These are phyloP conservation scores for Quercus dentata DNA, from an alignment of 306 rosid species.

Conservation along the genomic window DNA sequence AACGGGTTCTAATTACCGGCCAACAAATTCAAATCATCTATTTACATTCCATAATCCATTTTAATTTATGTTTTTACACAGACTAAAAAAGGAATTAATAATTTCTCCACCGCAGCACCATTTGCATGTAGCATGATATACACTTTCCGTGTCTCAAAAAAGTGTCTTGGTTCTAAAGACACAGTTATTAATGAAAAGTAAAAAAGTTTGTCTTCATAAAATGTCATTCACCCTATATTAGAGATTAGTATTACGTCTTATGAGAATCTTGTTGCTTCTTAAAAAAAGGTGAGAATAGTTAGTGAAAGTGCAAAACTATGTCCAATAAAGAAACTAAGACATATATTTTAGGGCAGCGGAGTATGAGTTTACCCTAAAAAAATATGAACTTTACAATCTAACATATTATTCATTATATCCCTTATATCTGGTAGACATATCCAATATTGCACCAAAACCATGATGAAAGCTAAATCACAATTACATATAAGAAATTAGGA, in stretches of 20 bases:
- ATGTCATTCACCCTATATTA: too few species aligned
- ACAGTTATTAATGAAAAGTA: too few species aligned
- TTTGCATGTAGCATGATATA: too few species aligned
- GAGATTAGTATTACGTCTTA: neutral
- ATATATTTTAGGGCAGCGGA: neutral
- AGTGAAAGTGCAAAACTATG: neutral
- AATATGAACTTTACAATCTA: neutral
- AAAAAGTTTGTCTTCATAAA: too few species aligned
- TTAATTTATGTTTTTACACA: too few species aligned
- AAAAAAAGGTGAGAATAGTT: neutral
- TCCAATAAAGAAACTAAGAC: neutral
- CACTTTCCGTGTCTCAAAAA: too few species aligned
- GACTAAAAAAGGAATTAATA: too few species aligned
- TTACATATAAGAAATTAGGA: neutral
- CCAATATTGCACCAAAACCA: neutral
- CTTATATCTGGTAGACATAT: neutral
- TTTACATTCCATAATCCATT: too few species aligned
- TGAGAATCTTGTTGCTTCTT: neutral
- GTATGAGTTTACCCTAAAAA: neutral
- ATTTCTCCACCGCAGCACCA: too few species aligned
- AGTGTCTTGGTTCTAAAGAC: too few species aligned
- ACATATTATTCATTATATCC: neutral
- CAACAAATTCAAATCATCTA: too few species aligned
- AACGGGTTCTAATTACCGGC: too few species aligned
- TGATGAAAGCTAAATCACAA: constrained; percentile 10